Evolutionary conservation across 2,329 filamentous ascomycete species (phyloP), one percentile per base, ranked within the genome.

Genomic region (Aspergillus arachidicola): DNA sequence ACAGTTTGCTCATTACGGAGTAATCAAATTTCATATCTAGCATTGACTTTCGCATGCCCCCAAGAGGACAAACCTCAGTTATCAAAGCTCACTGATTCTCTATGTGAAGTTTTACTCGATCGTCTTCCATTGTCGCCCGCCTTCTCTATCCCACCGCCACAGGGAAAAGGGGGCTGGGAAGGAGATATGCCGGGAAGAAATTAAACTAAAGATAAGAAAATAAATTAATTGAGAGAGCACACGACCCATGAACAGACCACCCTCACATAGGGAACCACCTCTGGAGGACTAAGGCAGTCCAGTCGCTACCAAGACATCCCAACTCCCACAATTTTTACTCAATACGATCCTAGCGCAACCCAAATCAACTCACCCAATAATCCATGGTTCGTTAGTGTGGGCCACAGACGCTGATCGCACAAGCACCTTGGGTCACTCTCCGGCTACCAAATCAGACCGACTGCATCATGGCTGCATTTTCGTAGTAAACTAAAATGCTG

Each of bases 311-410:
- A 51, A 32, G n/a, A 51, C 28, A 30, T 19, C n/a, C 51, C n/a
- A 38, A n/a, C 51, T 6, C 32, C 4, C 51, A 14, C 19, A 54
- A 54, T 14, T 12, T 55, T 26, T 26, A 30, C 28, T 30, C 32
- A 41, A 19, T 41, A 41, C 21, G 32, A 55, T 55, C 51, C n/a
- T 55, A 55, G 51, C 51, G 51, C 34, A 55, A 55, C 12, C 19
- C 51, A 38, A 54, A 38, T 38, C 32, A 36, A 34, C 51, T 38
- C 51, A 38, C 21, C n/a, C 32, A 38, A 12, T 6, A 26, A 38
- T 28, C 51, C 51, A 55, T 26, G 51, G 51, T 36, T 55, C 34
- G 34, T 21, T 38, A 38, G n/a, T 23, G 51, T 36, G 34, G 51
- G 16, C 51, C 51, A 50, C 23, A 50, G 6, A 30, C 26, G 46